Base-by-base conservation (phyloP, 1,139 yeast species). In the Taphrina wiesneri region DNA sequence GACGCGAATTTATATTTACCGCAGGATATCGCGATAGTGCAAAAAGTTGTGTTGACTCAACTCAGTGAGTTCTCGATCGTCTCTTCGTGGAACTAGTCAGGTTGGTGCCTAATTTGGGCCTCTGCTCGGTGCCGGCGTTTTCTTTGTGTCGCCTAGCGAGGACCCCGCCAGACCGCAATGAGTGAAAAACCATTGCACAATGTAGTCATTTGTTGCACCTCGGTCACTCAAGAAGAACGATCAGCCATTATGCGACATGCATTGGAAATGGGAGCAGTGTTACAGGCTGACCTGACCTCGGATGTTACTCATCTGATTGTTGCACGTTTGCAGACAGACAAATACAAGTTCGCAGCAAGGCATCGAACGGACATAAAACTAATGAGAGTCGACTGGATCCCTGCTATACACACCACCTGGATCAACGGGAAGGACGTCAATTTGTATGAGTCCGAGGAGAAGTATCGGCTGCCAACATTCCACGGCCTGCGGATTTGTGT, bases 281-380 rank as follows among this genome's bases (percentile, higher is more conserved):
- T 83, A 71, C 80, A 81, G 68, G 79, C 81, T 56, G 88, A 87
- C 72, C 78, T 89, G 69, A 85, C 86, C 82, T 82, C 86, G 63
- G 90, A 86, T 73, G 88, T 86, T 7, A 81, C 83, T 63, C 84
- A 83, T 69, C 76, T 90, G 54, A 79, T 90, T 3, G 93, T 89
- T 19, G 96, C 93, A 0, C 81, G 81, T 66, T 75, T 85, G 39
- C 78, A 82, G 70, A 85, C 95, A 0, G 87, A 85, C 30, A 90
- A 90, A 75, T 89, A 86, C 75, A 78, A 63, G 78, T 89, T 81
- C 74, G 86, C 88, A 61, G 83, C 87, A 1, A 78, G 79, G 69
- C 79, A 81, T 66, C 77, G 96, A 67, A 76, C 79, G 56, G 93
- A 88, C 73, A 81, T 90, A 56, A 76, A 76, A 56, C 84, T 88